Percentiles rank a stretch among this genome's conserved stretches.
phyloP scores from a whole-genome alignment of 2,329 filamentous ascomycete species.

The Pseudodiploospora longispora region DNA sequence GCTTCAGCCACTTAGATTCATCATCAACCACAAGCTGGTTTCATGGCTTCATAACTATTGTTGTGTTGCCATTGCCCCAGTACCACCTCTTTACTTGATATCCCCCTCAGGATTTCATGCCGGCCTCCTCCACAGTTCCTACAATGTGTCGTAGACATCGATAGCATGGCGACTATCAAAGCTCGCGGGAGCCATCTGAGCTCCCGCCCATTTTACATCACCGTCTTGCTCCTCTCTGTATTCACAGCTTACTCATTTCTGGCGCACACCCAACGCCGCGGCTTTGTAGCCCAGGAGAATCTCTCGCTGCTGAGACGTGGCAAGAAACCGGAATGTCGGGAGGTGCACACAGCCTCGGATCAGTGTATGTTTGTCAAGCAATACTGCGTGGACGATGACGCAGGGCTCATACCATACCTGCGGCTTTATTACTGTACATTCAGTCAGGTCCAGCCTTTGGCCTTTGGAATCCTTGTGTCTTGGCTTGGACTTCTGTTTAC shows the following conservation, averaged over 20 bases:
- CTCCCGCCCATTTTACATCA: conserved; percentile 42
- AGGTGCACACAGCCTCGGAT: conserved; percentile 69
- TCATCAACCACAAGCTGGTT: no score
- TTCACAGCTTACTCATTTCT: conserved; percentile 39
- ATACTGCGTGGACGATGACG: conserved; percentile 83
- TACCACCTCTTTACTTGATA: no score
- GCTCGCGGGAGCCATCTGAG: conserved; percentile 28
- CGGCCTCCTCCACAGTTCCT: no score
- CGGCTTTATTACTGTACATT: conserved; percentile 84
- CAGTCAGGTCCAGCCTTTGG: conserved; percentile 58
- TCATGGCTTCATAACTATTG: no score
- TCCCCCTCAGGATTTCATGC: no score
- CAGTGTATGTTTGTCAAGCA: conserved; percentile 78
- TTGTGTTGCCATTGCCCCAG: no score
- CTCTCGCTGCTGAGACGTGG: conserved; percentile 16
- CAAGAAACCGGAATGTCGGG: conserved; percentile 54
- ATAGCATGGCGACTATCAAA: conserved; percentile 6
- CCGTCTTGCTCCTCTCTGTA: conserved; percentile 37
- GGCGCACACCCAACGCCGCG: conserved; percentile 13
- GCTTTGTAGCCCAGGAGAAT: conserved; percentile 5
- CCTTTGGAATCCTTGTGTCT: conserved; percentile 67
- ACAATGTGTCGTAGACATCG: background rate
- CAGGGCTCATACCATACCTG: conserved; percentile 82
- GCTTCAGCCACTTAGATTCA: no score
- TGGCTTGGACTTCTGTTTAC: conserved; percentile 91